Conservation (phyloP, 176 grass and related monocot genomes). For the Dactylis glomerata region DNA sequence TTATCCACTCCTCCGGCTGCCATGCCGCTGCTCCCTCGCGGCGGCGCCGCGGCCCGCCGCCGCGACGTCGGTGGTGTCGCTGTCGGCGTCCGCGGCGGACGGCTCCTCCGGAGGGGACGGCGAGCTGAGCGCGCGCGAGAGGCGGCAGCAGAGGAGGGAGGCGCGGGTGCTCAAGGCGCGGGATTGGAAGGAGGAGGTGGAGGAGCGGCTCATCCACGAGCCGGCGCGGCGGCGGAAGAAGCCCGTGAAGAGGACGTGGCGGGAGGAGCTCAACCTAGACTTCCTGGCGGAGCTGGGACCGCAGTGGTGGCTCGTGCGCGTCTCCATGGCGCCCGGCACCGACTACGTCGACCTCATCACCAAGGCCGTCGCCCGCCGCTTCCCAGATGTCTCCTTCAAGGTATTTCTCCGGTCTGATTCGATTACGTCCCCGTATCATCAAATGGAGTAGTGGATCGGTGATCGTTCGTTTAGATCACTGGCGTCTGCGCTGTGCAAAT, state of each 20-base stretch:
- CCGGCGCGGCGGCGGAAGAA: slow-evolving; percentile 42
- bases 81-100: not conserved
- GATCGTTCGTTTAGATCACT: not conserved
- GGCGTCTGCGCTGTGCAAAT: not conserved
- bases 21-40: slow-evolving; percentile 24
- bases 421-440: not conserved
- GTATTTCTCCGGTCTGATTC: not conserved
- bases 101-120: not conserved
- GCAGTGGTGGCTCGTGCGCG: slow-evolving; percentile 87
- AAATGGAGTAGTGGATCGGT: not conserved
- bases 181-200: slow-evolving; percentile 87
- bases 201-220: slow-evolving; percentile 70
- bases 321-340: slow-evolving; percentile 62
- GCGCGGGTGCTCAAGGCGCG: slow-evolving; percentile 52
- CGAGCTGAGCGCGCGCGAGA: slow-evolving; percentile 54
- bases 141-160: slow-evolving; percentile 54
- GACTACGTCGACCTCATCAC: slow-evolving; percentile 62
- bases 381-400: slow-evolving; percentile 65
- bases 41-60: not conserved
- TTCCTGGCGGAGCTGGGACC: slow-evolving; percentile 61
- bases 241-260: slow-evolving; percentile 43
- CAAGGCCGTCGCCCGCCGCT: slow-evolving; percentile 42
- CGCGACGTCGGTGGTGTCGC: not conserved
- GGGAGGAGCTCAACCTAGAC: slow-evolving; percentile 71
- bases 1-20: slow-evolving; percentile 45